phyloP scores from a whole-genome alignment of 2,329 filamentous ascomycete species.

The Aureobasidium lini region DNA sequence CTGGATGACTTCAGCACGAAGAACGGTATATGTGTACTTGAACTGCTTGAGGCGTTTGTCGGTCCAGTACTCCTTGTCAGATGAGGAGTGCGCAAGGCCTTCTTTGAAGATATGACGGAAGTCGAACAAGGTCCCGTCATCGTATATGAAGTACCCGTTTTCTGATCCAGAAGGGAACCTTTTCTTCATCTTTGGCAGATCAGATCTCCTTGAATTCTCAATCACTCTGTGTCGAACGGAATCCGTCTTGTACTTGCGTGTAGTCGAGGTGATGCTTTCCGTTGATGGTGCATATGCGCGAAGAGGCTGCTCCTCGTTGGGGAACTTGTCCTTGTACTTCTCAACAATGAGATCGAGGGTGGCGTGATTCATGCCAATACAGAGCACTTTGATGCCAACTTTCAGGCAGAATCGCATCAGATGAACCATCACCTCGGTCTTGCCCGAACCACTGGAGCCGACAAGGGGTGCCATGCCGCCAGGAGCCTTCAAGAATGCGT shows the following conservation, averaged over 20 bases:
- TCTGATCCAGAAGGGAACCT: neutral
- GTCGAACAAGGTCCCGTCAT: neutral
- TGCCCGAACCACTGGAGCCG: neutral
- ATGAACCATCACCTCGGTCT: neutral
- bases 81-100: neutral
- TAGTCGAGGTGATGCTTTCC: neutral
- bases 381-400: neutral
- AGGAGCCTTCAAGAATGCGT: neutral
- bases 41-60: neutral
- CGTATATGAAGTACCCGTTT: neutral
- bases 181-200: neutral
- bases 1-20: neutral
- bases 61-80: neutral
- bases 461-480: neutral
- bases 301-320: neutral
- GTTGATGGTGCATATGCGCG: neutral
- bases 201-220: neutral
- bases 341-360: neutral
- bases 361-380: neutral
- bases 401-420: neutral
- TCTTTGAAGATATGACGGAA: neutral
- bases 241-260: neutral
- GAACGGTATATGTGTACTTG: neutral
- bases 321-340: neutral
- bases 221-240: neutral